Conservation (phyloP, 2,329 filamentous ascomycete species). For the Ophiosphaerella herpotricha region DNA sequence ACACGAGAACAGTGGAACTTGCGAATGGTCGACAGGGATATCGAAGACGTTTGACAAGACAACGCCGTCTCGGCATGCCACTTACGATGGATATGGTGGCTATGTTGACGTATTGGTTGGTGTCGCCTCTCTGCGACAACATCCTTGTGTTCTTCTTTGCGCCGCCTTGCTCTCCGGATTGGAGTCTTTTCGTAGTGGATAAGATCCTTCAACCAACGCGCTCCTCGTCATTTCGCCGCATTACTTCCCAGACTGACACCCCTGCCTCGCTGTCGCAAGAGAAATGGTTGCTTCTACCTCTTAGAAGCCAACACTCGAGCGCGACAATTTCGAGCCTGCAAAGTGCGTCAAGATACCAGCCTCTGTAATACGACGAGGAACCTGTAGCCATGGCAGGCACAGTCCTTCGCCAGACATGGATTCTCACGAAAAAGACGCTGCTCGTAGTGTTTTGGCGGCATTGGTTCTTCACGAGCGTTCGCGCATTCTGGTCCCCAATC, state of each 20-base stretch:
- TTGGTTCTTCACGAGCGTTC: slow-evolving; percentile 58
- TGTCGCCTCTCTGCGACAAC: slow-evolving; percentile 1
- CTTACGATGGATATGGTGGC: slow-evolving; percentile 15
- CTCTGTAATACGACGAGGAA: neutral
- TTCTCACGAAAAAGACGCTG: slow-evolving; percentile 62
- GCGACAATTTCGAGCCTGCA: slow-evolving; percentile 4
- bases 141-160: neutral
- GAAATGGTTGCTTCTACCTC: slow-evolving; percentile 8
- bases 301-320: neutral
- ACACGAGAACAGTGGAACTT: no score
- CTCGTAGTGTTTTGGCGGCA: slow-evolving; percentile 59
- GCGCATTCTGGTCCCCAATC: slow-evolving; percentile 61
- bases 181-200: neutral
- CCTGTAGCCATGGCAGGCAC: slow-evolving; percentile 27
- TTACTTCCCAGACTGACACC: no score
- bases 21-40: neutral
- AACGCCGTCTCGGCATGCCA: slow-evolving; percentile 11
- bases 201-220: neutral
- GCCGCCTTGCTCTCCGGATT: slow-evolving; percentile 1
- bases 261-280: neutral
- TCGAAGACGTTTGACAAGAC: slow-evolving; percentile 22
- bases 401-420: slow-evolving; percentile 59
- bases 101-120: slow-evolving; percentile 11
- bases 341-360: neutral
- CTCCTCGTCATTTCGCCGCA: no score